phyloP scores from a whole-genome alignment of 108 stramenopile genomes.

The Cyclotella cryptica region DNA sequence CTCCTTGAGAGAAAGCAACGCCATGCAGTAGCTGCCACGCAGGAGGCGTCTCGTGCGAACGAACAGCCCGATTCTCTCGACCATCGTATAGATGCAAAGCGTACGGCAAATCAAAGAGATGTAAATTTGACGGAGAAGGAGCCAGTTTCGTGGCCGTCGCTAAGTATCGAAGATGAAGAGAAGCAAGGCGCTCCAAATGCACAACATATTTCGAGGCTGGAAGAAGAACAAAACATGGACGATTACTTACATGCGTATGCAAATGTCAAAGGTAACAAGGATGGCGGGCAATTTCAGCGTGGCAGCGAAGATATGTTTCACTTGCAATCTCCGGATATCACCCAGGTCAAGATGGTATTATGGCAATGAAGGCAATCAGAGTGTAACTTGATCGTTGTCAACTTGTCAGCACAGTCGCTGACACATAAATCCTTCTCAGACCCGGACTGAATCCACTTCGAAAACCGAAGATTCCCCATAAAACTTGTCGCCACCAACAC shows the following conservation, averaged over 20 bases:
- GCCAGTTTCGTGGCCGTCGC: not conserved
- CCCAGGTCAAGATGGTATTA: not conserved
- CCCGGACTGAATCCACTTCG: no score
- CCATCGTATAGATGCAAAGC: conserved; percentile 9
- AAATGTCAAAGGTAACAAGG: not conserved
- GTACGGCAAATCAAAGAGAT: conserved; percentile 5
- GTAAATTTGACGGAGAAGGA: not conserved
- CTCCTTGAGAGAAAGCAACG: not conserved
- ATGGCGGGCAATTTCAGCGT: not conserved
- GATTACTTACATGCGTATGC: not conserved
- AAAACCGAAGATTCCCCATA: no score
- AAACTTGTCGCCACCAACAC: no score
- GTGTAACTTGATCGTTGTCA: no score
- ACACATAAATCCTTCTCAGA: no score
- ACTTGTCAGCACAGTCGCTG: no score
- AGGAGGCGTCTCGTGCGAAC: not conserved
- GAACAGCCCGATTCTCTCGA: not conserved
- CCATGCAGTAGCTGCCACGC: not conserved
- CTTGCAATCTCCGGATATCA: not conserved
- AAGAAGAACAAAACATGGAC: not conserved
- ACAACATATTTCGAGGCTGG: not conserved
- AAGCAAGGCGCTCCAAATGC: not conserved
- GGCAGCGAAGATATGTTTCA: conserved; percentile 5
- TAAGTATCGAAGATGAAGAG: not conserved
- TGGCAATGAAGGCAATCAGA: no score